Conservation (phyloP, 768 basidiomycete genomes). For the Candolleomyces efflorescens region DNA sequence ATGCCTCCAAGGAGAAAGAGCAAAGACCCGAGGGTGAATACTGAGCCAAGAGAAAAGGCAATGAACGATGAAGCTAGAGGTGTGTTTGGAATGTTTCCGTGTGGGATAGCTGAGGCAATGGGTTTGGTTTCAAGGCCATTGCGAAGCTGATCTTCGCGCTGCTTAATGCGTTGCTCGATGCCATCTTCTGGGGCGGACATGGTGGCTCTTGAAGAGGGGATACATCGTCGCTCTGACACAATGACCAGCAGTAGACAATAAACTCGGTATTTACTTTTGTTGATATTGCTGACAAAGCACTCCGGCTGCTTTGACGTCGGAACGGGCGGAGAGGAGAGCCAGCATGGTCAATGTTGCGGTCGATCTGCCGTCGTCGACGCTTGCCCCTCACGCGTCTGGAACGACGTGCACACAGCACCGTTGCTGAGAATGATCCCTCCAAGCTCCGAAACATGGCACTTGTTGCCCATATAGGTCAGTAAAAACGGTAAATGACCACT, state of each 20-base stretch:
- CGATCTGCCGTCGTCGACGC: slow-evolving; percentile 2
- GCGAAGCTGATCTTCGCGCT: slow-evolving; percentile 28
- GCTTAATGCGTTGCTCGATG: slow-evolving; percentile 41
- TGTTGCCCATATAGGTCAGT: slow-evolving; percentile 83
- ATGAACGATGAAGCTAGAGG: slow-evolving; percentile 74
- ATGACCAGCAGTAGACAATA: not conserved
- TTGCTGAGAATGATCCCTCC: slow-evolving; percentile 30
- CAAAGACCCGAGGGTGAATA: slow-evolving; percentile 56
- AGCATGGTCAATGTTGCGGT: slow-evolving; percentile 3
- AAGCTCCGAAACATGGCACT: slow-evolving; percentile 75
- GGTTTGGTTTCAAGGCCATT: slow-evolving; percentile 56
- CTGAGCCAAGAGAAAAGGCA: slow-evolving; percentile 79
- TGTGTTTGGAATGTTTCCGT: slow-evolving; percentile 82
- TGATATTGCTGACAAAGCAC: not conserved
- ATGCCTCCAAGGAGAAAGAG: slow-evolving; percentile 48
- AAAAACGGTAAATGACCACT: slow-evolving; percentile 4
- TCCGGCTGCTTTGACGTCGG: slow-evolving; percentile 11
- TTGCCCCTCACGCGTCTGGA: not conserved
- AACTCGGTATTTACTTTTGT: slow-evolving; percentile 1
- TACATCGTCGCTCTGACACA: not conserved
- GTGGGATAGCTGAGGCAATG: slow-evolving; percentile 23
- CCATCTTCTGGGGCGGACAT: slow-evolving; percentile 29
- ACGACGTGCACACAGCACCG: slow-evolving; percentile 25
- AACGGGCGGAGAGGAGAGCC: too few species aligned
- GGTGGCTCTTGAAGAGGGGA: slow-evolving; percentile 14